Base-by-base conservation (phyloP, 2,329 filamentous ascomycete genomes). In the Hymenoscyphus infarciens region DNA sequence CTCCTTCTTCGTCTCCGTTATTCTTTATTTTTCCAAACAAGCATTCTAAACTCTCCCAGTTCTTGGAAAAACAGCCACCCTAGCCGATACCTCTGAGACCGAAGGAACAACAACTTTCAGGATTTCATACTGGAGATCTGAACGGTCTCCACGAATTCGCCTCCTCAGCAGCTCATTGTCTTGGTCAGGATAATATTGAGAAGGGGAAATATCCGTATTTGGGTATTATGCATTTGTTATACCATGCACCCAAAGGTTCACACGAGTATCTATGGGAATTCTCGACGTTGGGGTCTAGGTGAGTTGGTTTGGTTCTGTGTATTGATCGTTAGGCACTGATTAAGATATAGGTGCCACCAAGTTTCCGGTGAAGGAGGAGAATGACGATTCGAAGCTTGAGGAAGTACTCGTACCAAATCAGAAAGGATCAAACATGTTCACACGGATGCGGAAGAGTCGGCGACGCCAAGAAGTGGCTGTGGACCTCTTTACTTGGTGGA, bases 51-150 rank as follows among this genome's bases (percentile, higher is more conserved):
- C 19, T 13, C 33, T 15, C 10, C 1, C 45, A 60, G 33, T 56
- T 60, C 59, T 60, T 16, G 58, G 59, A 27, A 38, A 33, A 42
- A 31, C 38, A 6, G 33, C 38, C 35, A 60, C 59, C 11, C 31
- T 60, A 11, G 38, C 54, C 59, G 59, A 60, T 42, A 60, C 38
- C 25, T 56, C 59, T 13, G 59, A 60, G n/a, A 39, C 19, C 8
- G 49, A 60, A 49, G 59, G 59, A 7, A 39, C 54, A 25, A 60
- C 59, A 19, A 45, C 49, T 6, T 29, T 55, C 11, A 56, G 49
- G 49, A 38, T 60, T 5, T 55, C 59, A 8, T 60, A 60, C 33
- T 56, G 59, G 59, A 60, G 59, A 60, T 42, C 45, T 60, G 10
- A n/a, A 60, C 8, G 59, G 59, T 25, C 59, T 60, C 7, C 49